Evolutionary conservation across 1,284 basidiomycete genomes (phyloP).

Genomic region (Gomphus bonarii): DNA sequence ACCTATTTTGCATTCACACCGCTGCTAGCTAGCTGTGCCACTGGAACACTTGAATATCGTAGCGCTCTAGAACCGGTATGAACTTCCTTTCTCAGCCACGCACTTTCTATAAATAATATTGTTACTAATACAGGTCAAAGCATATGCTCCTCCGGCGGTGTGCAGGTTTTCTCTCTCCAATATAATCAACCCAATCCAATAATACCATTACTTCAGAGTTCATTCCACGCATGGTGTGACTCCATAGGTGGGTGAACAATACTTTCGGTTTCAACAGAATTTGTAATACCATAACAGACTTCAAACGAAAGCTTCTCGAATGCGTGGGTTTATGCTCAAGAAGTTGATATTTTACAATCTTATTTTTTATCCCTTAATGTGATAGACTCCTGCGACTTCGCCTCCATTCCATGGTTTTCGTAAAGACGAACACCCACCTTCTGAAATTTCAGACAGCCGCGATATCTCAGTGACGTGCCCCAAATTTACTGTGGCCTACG

Average conservation of each 20-base stretch:
- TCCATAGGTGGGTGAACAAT: constrained; percentile 34
- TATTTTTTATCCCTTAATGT: neutral
- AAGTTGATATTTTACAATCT: neutral
- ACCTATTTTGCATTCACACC: constrained; percentile 83
- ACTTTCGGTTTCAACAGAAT: neutral
- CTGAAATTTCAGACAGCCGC: constrained; percentile 5
- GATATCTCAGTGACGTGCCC: constrained; percentile 13
- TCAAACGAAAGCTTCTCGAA: constrained; percentile 46
- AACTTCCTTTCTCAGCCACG: constrained; percentile 17
- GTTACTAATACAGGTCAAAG: constrained; percentile 31
- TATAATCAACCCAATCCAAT: neutral
- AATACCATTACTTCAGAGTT: constrained; percentile 28
- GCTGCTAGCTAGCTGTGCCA: constrained; percentile 63
- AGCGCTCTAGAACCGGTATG: constrained; percentile 73
- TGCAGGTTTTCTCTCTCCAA: constrained; percentile 15
- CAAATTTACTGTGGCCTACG: constrained; percentile 52
- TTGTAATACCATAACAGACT: constrained; percentile 34
- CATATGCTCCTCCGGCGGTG: constrained; percentile 47
- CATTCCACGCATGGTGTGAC: constrained; percentile 68
- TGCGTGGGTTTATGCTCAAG: constrained; percentile 34
- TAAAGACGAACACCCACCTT: constrained; percentile 6
- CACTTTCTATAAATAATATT: neutral
- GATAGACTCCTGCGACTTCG: constrained; percentile 47
- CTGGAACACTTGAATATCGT: constrained; percentile 76
- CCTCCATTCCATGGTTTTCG: constrained; percentile 24